Percentiles rank a stretch among this genome's conserved stretches.
These are phyloP conservation scores for Mentha longifolia DNA, from an alignment of 257 asterid species.

Conservation along the genomic window DNA sequence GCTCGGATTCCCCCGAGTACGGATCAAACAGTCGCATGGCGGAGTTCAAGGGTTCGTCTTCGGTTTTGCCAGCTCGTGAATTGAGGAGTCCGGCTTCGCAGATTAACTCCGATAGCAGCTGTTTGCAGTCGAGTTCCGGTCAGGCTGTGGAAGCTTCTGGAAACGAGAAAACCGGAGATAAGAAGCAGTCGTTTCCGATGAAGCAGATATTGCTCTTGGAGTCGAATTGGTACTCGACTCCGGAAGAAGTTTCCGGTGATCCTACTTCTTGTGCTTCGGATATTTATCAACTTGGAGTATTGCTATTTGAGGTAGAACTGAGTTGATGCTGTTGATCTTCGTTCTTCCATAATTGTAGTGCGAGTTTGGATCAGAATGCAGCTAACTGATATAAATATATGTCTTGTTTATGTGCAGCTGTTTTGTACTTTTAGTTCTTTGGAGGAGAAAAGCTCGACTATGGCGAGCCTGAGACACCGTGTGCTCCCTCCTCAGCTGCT, in stretches of 20 bases:
- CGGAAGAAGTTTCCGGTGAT: slow-evolving; percentile 73
- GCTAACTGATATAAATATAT: slow-evolving; percentile 10
- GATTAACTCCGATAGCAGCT: slow-evolving; percentile 46
- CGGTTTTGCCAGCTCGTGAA: slow-evolving; percentile 37
- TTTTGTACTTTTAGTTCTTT: slow-evolving; percentile 58
- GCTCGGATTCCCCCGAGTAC: slow-evolving; percentile 71
- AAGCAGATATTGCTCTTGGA: slow-evolving; percentile 83
- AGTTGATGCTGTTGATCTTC: neutral
- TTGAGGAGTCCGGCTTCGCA: slow-evolving; percentile 38
- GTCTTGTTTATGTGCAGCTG: slow-evolving; percentile 57
- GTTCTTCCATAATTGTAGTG: slow-evolving; percentile 30
- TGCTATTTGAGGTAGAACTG: slow-evolving; percentile 83
- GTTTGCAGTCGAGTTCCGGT: slow-evolving; percentile 51
- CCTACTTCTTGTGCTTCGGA: slow-evolving; percentile 74
- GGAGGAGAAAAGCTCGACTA: slow-evolving; percentile 76
- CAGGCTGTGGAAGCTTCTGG: slow-evolving; percentile 45
- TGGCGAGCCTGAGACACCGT: slow-evolving; percentile 87
- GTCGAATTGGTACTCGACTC: slow-evolving; percentile 79
- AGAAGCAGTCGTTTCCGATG: slow-evolving; percentile 75
- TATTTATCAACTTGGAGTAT: slow-evolving; percentile 86
- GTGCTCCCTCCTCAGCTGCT: slow-evolving; percentile 95
- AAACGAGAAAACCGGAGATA: slow-evolving; percentile 48
- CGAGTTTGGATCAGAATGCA: slow-evolving; percentile 33
- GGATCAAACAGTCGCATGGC: slow-evolving; percentile 50
- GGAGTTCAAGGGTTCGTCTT: slow-evolving; percentile 50